Percentiles rank a stretch among this genome's conserved stretches.
phyloP scores from a whole-genome alignment of 1,139 yeast species.

The Pneumocystis murina region DNA sequence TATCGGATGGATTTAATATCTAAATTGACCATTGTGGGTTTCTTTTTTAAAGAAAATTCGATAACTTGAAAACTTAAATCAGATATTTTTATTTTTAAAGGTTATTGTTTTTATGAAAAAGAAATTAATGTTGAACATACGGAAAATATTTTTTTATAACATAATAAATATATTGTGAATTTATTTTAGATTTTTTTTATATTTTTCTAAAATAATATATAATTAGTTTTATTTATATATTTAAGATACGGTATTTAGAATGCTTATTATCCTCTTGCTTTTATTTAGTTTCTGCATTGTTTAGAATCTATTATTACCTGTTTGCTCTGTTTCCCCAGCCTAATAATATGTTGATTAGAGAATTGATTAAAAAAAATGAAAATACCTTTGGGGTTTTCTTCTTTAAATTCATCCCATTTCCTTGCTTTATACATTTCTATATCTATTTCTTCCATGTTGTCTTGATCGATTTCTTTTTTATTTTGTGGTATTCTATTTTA shows the following conservation, averaged over 20 bases:
- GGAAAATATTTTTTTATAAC: too few species aligned
- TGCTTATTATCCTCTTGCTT: neutral
- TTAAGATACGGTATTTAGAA: neutral
- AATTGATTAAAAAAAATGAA: neutral
- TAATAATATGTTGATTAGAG: neutral
- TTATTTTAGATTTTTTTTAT: neutral
- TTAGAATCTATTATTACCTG: neutral
- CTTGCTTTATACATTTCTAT: constrained; percentile 50
- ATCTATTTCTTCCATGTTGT: constrained; percentile 35
- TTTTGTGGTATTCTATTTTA: constrained; percentile 10
- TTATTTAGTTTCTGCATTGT: neutral
- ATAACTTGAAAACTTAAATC: neutral
- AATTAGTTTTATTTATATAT: neutral
- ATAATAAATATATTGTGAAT: too few species aligned
- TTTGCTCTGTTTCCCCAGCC: neutral
- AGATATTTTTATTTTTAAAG: neutral
- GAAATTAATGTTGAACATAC: too few species aligned
- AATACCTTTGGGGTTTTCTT: constrained; percentile 46
- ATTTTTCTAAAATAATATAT: neutral
- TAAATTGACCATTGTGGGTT: constrained; percentile 32
- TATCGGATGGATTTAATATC: constrained; percentile 91
- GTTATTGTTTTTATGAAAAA: neutral
- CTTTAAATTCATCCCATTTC: constrained; percentile 87
- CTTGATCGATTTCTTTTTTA: constrained; percentile 32
- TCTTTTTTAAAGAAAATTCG: neutral